Conservation (phyloP, 2,329 filamentous ascomycete genomes). For the Fusarium tanahbumbuense region DNA sequence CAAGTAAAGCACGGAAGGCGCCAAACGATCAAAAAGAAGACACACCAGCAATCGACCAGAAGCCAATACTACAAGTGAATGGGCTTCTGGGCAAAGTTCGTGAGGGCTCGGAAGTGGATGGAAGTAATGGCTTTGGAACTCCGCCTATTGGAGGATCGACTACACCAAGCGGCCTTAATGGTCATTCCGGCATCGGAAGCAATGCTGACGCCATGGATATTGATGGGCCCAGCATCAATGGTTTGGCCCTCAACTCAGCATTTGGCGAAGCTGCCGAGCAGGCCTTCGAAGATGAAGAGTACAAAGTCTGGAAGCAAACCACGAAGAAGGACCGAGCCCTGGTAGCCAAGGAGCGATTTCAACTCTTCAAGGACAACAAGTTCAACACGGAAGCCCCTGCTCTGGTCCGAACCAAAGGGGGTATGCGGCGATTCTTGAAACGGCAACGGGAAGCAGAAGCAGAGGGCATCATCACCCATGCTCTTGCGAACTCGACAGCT, state of each 20-base stretch:
- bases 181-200: conserved; percentile 73
- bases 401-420: conserved; percentile 82
- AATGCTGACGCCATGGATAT: conserved; percentile 89
- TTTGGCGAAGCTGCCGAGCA: conserved; percentile 78
- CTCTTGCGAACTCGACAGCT: conserved; percentile 53
- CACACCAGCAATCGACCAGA: conserved; percentile 80
- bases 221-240: conserved; percentile 78
- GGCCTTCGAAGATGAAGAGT: conserved; percentile 89
- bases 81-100: conserved; percentile 69
- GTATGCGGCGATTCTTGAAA: conserved; percentile 89
- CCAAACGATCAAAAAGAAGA: conserved; percentile 79
- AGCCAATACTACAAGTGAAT: conserved; percentile 76
- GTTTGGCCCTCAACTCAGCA: conserved; percentile 71
- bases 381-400: conserved; percentile 91
- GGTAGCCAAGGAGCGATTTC: conserved; percentile 85
- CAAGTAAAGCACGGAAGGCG: conserved; percentile 81
- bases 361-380: conserved; percentile 85
- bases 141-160: conserved; percentile 79
- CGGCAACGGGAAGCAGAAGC: conserved; percentile 77
- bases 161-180: conserved; percentile 80
- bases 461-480: conserved; percentile 55
- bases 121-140: conserved; percentile 87
- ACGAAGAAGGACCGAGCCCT: conserved; percentile 95
- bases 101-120: conserved; percentile 85
- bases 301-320: conserved; percentile 98